Evolutionary conservation across 352 stramenopile species (phyloP).

Genomic region (Globisporangium nunn): DNA sequence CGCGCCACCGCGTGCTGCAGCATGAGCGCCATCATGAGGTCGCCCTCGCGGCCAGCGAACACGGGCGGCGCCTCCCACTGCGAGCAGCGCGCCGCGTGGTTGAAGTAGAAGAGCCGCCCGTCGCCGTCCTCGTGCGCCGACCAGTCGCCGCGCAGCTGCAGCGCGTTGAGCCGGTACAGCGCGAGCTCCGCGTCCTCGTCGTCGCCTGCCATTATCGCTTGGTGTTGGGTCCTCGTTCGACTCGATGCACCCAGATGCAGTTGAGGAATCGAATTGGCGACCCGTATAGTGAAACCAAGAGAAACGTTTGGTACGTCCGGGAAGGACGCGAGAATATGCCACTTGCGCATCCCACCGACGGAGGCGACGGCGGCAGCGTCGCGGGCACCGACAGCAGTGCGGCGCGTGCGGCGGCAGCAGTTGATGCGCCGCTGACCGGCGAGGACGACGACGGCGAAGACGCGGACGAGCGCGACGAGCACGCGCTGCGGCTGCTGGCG

Average conservation of each 20-base stretch:
- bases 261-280: too few species aligned
- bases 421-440: neutral
- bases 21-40: conserved; percentile 86
- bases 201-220: neutral
- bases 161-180: conserved; percentile 37
- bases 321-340: too few species aligned
- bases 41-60: conserved; percentile 44
- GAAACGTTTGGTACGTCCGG: too few species aligned
- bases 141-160: conserved; percentile 53
- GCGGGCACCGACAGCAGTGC: too few species aligned
- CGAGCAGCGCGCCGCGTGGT: conserved; percentile 33
- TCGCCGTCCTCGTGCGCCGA: conserved; percentile 70
- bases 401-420: neutral
- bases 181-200: conserved; percentile 4
- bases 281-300: too few species aligned
- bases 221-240: too few species aligned
- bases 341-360: neutral
- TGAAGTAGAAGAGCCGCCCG: conserved; percentile 75
- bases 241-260: too few species aligned
- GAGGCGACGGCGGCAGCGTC: neutral
- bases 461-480: conserved; percentile 24
- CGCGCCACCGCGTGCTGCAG: conserved; percentile 57
- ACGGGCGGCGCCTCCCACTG: conserved; percentile 48
- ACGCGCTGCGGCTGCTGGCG: conserved; percentile 34
- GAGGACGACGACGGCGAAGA: conserved; percentile 11